phyloP scores from a whole-genome alignment of 805 yeast genomes.

The Saturnispora sanitii region DNA sequence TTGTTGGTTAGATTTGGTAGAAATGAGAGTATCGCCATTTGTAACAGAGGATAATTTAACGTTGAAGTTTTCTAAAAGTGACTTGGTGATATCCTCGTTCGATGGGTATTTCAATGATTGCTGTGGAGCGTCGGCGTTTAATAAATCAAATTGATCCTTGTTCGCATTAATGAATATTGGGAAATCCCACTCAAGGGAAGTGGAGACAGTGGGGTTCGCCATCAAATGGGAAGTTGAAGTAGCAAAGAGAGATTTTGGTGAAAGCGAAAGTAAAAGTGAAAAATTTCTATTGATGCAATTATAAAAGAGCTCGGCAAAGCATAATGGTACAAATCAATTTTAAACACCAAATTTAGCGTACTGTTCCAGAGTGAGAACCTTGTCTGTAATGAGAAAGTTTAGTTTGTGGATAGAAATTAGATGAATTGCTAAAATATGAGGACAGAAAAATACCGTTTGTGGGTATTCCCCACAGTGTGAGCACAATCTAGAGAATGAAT shows the following conservation, averaged over 20 bases:
- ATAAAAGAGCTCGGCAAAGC: too few species aligned
- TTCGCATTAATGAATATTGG: slow-evolving; percentile 27
- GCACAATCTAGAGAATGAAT: not conserved
- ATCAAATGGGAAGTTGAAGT: not conserved
- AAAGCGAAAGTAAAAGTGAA: not conserved
- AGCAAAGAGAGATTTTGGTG: not conserved
- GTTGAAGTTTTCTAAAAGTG: not conserved
- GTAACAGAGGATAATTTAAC: too few species aligned
- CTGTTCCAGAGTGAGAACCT: not conserved
- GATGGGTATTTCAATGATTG: not conserved
- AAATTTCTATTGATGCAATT: too few species aligned
- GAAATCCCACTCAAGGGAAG: slow-evolving; percentile 8
- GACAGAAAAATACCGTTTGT: not conserved
- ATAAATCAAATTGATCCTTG: slow-evolving; percentile 22
- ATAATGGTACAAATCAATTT: not conserved
- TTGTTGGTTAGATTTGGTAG: not conserved
- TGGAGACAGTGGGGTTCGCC: not conserved
- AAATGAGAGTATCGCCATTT: too few species aligned
- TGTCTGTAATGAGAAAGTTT: not conserved
- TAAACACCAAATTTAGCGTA: not conserved
- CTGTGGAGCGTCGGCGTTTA: slow-evolving; percentile 12
- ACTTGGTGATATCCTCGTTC: slow-evolving; percentile 1
- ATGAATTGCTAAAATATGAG: not conserved
- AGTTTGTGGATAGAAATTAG: not conserved
- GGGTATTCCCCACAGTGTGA: not conserved